Base-by-base conservation (phyloP, 2,329 filamentous ascomycete genomes). In the Tolypocladium sp. region DNA sequence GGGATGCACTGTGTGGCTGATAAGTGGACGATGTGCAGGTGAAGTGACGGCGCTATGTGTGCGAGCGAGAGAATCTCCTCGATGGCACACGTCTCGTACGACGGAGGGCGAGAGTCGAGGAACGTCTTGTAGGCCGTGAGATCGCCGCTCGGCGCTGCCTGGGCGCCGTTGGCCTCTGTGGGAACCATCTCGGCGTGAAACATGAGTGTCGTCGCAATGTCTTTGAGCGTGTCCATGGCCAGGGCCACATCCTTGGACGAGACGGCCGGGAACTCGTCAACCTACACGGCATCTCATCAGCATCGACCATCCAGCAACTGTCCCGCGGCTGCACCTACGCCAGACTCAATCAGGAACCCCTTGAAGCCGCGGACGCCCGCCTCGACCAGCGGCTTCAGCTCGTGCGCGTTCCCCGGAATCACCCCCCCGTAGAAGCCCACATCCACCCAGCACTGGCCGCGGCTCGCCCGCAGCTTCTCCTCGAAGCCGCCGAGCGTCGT, bases 111-210 rank as follows among this genome's bases (percentile, higher is more conserved):
- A 3, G 93, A 97, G 63, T 91, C 86, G 51, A 99, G 83, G 78
- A 97, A 99, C 4, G 93, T 97, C 62, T 85, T 84, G 77, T 99
- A 99, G 37, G 87, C 79, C 57, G 87, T 87, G 33, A 92, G 77
- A 13, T 88, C 85, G 20, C 91, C 91, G 40, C 25, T 40, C n/a
- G 33, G 17, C 40, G 27, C 44, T 44, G 42, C 41, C 44, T 59
- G 27, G 52, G 44, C 7, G 20, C 37, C 92, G 64, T 85, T 84
- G 56, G 89, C 77, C 64, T 92, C 89, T 22, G 91, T 90, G n/a
- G 93, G 92, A 15, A 95, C 87, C 92, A 97, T 97, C 74, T 99
- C 94, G 59, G 94, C 94, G 71, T 99, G 94, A 78, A 99, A 99
- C 93, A 99, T 97, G 67, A 97, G 85, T 0, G 92, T 96, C 2